A percentile compares a stretch with the other conserved stretches of the same genome.
Conservation (phyloP, 345 rosid species). For the Rhodamnia rubescens region DNA sequence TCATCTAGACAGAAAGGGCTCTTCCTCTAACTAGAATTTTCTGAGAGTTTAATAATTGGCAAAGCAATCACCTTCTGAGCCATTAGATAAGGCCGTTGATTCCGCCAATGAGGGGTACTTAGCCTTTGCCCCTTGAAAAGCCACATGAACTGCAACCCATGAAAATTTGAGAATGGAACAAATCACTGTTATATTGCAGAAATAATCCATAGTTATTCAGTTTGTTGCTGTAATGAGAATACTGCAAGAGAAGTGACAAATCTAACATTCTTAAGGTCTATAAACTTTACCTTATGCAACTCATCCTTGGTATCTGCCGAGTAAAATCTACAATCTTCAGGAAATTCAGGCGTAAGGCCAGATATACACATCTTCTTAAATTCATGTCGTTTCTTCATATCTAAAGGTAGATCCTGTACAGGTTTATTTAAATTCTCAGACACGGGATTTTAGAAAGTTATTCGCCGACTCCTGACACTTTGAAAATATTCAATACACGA, state of each 20-base stretch:
- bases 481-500: background rate
- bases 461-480: background rate
- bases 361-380: slow-evolving; percentile 58
- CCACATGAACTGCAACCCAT: slow-evolving; percentile 63
- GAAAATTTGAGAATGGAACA: background rate
- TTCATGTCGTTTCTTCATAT: slow-evolving; percentile 51
- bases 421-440: background rate
- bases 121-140: slow-evolving; percentile 81
- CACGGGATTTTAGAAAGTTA: background rate
- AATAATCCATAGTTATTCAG: background rate
- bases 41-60: background rate
- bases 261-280: background rate
- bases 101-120: slow-evolving; percentile 80
- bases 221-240: background rate
- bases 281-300: slow-evolving; percentile 64
- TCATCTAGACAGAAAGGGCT: background rate
- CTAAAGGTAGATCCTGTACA: slow-evolving; percentile 63
- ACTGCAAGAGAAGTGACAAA: background rate
- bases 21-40: background rate
- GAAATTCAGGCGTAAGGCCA: slow-evolving; percentile 64
- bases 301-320: slow-evolving; percentile 88
- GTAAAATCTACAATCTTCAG: slow-evolving; percentile 79
- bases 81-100: slow-evolving; percentile 67
- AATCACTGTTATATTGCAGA: background rate
- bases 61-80: slow-evolving; percentile 48